These are phyloP conservation scores for Ceriops tagal DNA, from an alignment of 345 rosid genomes.

Conservation along the genomic window DNA sequence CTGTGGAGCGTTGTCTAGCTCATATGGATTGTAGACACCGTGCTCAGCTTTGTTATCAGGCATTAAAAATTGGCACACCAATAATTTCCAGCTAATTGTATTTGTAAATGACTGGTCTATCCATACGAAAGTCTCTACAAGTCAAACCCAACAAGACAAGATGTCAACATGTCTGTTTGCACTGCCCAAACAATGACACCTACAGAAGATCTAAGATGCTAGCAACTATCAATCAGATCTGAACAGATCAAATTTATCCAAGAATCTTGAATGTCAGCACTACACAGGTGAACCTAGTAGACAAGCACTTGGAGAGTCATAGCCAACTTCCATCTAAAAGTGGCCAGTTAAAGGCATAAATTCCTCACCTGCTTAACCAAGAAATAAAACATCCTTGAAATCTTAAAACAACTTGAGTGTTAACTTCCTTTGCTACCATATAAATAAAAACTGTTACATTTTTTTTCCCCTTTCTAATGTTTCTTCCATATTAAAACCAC, in stretches of 20 bases:
- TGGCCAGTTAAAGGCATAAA: neutral
- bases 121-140: constrained; percentile 25
- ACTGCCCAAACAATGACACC: neutral
- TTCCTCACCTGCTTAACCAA: neutral
- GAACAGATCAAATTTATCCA: neutral
- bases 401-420: neutral
- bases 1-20: constrained; percentile 33
- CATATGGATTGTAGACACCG: constrained; percentile 36
- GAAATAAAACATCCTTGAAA: neutral
- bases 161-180: neutral
- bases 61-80: constrained; percentile 37
- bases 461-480: neutral
- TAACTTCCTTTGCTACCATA: neutral
- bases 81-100: constrained; percentile 28
- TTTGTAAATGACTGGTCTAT: constrained; percentile 18
- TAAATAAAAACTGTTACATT: neutral
- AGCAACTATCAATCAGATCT: constrained; percentile 2
- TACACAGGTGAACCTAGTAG: neutral
- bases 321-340: neutral
- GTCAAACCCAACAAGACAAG: constrained; percentile 12
- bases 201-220: neutral
- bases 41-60: constrained; percentile 45
- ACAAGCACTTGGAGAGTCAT: neutral
- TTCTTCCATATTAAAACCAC: neutral
- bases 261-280: neutral